A percentile compares a stretch with the other conserved stretches of the same genome.
phyloP scores from a whole-genome alignment of 2,329 filamentous ascomycete genomes.

The Coniochaeta pulveracea region DNA sequence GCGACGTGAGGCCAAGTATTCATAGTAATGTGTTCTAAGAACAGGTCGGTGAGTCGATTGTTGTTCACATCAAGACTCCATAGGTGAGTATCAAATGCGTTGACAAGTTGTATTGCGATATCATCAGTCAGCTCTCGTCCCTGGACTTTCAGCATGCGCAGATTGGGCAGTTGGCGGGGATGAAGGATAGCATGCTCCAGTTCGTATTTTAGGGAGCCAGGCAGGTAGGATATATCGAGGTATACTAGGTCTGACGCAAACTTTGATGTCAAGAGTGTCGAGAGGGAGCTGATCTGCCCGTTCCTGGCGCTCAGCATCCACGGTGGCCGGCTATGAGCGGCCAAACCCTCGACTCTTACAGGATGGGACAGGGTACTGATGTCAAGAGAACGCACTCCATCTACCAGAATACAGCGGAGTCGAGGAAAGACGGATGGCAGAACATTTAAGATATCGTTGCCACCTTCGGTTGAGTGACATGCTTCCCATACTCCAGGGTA shows the following conservation, averaged over 20 bases:
- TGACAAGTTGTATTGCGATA: constrained; percentile 21
- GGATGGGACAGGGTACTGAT: neutral
- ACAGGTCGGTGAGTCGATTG: constrained; percentile 38
- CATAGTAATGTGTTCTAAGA: constrained; percentile 20
- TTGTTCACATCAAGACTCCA: constrained; percentile 46
- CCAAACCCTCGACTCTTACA: constrained; percentile 2
- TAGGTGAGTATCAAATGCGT: constrained; percentile 24
- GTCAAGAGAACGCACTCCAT: constrained; percentile 24
- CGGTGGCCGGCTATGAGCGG: constrained; percentile 11
- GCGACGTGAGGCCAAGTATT: constrained; percentile 14
- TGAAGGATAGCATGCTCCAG: constrained; percentile 21
- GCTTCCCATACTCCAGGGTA: constrained; percentile 26
- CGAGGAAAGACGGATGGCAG: constrained; percentile 29
- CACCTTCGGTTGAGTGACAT: constrained; percentile 23
- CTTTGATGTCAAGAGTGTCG: constrained; percentile 25
- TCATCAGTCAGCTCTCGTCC: constrained; percentile 33
- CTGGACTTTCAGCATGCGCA: constrained; percentile 40
- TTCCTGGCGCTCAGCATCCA: constrained; percentile 33
- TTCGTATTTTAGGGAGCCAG: constrained; percentile 26
- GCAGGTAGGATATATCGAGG: constrained; percentile 39
- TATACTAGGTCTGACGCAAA: constrained; percentile 32
- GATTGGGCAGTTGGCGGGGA: constrained; percentile 24
- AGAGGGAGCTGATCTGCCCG: constrained; percentile 7
- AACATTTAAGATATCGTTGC: constrained; percentile 24
- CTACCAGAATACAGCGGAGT: constrained; percentile 33